Base-by-base conservation (phyloP, 2,329 filamentous ascomycete genomes). In the Pseudonectria foliicola region DNA sequence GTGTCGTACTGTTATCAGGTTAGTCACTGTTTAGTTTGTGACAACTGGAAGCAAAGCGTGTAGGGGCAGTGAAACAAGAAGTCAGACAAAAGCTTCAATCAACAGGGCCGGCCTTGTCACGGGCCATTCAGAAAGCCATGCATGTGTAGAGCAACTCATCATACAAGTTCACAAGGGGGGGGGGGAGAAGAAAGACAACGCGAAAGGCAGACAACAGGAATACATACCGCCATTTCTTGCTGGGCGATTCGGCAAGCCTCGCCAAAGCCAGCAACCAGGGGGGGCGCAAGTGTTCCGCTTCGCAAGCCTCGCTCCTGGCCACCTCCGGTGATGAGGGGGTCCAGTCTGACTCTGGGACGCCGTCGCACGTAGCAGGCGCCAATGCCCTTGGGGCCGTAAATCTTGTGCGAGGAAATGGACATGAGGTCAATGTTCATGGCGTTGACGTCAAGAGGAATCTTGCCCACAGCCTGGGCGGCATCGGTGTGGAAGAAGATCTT, bases 401-500 rank as follows among this genome's bases (percentile, higher is more conserved):
- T 94, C 67, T 98, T 98, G 68, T 98, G 92, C 21, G 86, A 89
- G 7, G 92, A 96, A 42, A 98, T 95, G 21, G 90, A 96, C 90
- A 98, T 95, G 56, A 98, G 68, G 59, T 98, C 92, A 46, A 98
- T 82, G 62, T 95, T 93, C 87, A 95, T 90, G 63, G 86, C 85
- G 62, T 96, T 95, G 55, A 98, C 92, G 53, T 95, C 88, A 31
- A 98, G 68, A 0, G 89, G 87, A 32, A 98, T 95, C 71, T 98
- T 98, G 56, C 92, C 92, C n/a, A 96, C 89, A 12, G 92, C 92
- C 67, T 98, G 92, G 1, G 92, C 92, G 33, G 75, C 92, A 61
- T 98, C 92, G 15, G 88, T 94, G 66, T 98, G 92, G 77, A 98
- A 98, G 65, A 95, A 98, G 29, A 95, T 72, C 70, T 95, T 95